phyloP scores from a whole-genome alignment of 1,284 basidiomycete species.

The Xerocomus nothofagi region DNA sequence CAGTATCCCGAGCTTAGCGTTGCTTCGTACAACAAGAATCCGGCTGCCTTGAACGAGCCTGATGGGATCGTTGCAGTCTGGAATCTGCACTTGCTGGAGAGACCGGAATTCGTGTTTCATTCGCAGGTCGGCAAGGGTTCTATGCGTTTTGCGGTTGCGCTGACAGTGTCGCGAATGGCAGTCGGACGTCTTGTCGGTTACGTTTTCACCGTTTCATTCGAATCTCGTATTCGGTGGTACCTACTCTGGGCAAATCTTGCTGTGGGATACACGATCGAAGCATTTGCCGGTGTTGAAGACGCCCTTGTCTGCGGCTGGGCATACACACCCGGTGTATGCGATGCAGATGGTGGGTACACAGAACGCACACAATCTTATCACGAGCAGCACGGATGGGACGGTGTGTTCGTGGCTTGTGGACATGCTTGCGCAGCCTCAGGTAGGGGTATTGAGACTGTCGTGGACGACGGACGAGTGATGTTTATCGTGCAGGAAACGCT shows the following conservation, averaged over 20 bases:
- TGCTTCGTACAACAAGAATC: slow-evolving; percentile 96
- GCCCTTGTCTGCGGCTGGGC: slow-evolving; percentile 90
- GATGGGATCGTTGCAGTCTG: slow-evolving; percentile 97
- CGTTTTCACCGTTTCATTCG: slow-evolving; percentile 97
- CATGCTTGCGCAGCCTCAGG: slow-evolving; percentile 97
- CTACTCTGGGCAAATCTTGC: slow-evolving; percentile 95
- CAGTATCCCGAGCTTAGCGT: slow-evolving; percentile 95
- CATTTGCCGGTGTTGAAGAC: slow-evolving; percentile 96
- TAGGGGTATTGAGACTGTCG: slow-evolving; percentile 31
- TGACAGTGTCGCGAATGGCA: slow-evolving; percentile 36
- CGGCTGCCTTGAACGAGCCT: slow-evolving; percentile 87
- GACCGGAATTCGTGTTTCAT: slow-evolving; percentile 98
- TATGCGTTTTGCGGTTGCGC: slow-evolving; percentile 11
- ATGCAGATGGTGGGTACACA: slow-evolving; percentile 98
- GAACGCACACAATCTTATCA: slow-evolving; percentile 96
- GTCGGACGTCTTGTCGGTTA: slow-evolving; percentile 96
- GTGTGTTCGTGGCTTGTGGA: slow-evolving; percentile 98
- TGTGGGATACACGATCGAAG: slow-evolving; percentile 99
- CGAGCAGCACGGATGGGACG: slow-evolving; percentile 93
- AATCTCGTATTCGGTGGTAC: slow-evolving; percentile 97
- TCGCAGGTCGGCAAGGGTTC: slow-evolving; percentile 68
- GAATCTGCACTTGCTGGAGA: slow-evolving; percentile 93
- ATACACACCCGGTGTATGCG: slow-evolving; percentile 97
- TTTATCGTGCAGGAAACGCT: slow-evolving; percentile 75
- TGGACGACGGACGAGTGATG: neutral